Evolutionary conservation across 192 early-diverging fungal species (phyloP).

Genomic region (Dissophora ornata): DNA sequence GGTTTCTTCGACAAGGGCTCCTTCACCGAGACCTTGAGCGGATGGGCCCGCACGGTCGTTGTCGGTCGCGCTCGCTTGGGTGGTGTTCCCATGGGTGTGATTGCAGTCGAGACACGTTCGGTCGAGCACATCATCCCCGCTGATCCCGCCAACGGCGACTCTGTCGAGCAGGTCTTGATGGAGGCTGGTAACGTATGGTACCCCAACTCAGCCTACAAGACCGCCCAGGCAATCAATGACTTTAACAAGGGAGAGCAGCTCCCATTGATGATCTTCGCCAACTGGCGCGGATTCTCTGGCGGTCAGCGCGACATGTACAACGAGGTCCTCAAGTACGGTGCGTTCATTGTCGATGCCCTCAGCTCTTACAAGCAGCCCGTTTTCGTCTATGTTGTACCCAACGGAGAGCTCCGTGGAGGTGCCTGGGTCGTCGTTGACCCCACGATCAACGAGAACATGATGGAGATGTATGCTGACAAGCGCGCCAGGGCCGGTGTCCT

Average conservation of each 20-base stretch:
- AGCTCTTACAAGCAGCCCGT: conserved; percentile 96
- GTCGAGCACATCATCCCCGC: conserved; percentile 93
- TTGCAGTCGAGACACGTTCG: conserved; percentile 95
- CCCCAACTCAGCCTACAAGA: conserved; percentile 99
- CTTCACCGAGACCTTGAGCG: conserved; percentile 94
- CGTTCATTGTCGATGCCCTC: conserved; percentile 97
- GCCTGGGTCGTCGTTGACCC: conserved; percentile 99
- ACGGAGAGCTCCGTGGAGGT: conserved; percentile 97
- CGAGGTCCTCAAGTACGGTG: conserved; percentile 97
- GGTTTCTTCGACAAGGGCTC: conserved; percentile 99
- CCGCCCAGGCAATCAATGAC: conserved; percentile 98
- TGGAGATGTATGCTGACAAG: conserved; percentile 99
- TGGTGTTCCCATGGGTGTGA: conserved; percentile 96
- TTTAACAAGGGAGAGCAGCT: conserved; percentile 99
- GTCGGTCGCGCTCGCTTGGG: conserved; percentile 95
- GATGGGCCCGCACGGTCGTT: conserved; percentile 97
- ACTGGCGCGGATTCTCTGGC: conserved; percentile 99
- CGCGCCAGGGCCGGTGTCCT: conserved; percentile 93
- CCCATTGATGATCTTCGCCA: conserved; percentile 98
- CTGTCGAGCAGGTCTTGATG: conserved; percentile 86
- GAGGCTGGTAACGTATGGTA: conserved; percentile 99
- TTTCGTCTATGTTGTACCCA: conserved; percentile 94
- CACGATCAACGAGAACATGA: conserved; percentile 95
- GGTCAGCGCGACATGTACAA: conserved; percentile 99
- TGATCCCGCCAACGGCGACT: conserved; percentile 93